These are phyloP conservation scores for Claviceps lovelessii DNA, from an alignment of 2,329 filamentous ascomycete genomes.

Conservation along the genomic window DNA sequence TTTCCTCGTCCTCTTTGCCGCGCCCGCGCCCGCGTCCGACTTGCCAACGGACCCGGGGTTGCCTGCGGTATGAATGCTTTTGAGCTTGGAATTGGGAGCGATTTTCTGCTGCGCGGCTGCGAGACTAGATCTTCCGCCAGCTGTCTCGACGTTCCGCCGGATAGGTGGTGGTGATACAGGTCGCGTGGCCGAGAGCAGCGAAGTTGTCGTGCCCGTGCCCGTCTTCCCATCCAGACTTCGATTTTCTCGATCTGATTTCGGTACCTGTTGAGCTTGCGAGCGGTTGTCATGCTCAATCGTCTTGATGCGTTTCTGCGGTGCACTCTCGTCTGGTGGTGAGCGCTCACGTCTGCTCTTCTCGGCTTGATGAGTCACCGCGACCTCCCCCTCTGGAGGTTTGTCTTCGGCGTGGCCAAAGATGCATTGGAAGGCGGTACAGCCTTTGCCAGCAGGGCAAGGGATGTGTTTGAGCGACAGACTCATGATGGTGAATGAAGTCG, in stretches of 20 bases:
- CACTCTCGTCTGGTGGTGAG: slow-evolving; percentile 13
- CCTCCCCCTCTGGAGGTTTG: slow-evolving; percentile 6
- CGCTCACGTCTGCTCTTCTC: neutral
- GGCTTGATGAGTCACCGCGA: slow-evolving; percentile 4
- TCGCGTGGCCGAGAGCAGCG: slow-evolving; percentile 11
- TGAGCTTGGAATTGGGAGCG: neutral
- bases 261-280: neutral
- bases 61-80: neutral
- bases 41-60: neutral
- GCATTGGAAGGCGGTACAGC: slow-evolving; percentile 35
- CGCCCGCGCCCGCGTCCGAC: neutral
- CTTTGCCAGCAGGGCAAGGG: slow-evolving; percentile 34
- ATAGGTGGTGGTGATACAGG: slow-evolving; percentile 22
- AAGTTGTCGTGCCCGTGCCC: neutral
- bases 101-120: neutral
- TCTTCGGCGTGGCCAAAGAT: slow-evolving; percentile 33
- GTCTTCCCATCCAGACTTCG: neutral
- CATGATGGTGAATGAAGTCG: slow-evolving; percentile 13
- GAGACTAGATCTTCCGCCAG: neutral
- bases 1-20: slow-evolving; percentile 9
- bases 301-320: slow-evolving; percentile 18
- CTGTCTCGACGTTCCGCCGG: slow-evolving; percentile 6
- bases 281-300: slow-evolving; percentile 7
- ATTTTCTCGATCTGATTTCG: neutral
- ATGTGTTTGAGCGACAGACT: slow-evolving; percentile 32